Evolutionary conservation across 2,329 filamentous ascomycete genomes (phyloP).

Genomic region (Monascus ruber): DNA sequence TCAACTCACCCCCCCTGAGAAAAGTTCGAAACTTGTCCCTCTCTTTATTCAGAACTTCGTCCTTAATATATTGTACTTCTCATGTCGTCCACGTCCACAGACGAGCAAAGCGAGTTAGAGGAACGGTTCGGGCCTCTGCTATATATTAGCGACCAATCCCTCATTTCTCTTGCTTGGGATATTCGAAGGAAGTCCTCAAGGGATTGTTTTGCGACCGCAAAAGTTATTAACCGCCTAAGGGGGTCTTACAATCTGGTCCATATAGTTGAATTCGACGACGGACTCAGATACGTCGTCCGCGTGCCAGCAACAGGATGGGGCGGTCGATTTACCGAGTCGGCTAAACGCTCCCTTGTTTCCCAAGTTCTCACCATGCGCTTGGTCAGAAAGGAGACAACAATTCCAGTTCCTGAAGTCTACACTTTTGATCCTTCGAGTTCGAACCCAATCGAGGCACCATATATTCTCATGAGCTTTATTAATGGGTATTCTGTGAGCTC

Average conservation of each 20-base stretch:
- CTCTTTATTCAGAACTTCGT: too few species aligned
- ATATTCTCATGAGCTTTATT: background rate
- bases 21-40: too few species aligned
- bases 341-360: background rate
- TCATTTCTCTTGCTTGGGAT: too few species aligned
- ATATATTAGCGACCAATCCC: too few species aligned
- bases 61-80: too few species aligned
- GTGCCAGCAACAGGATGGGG: background rate
- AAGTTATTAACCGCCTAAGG: background rate
- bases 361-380: slow-evolving; percentile 1
- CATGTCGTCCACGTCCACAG: too few species aligned
- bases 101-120: too few species aligned
- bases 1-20: too few species aligned
- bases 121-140: too few species aligned
- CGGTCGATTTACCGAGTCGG: background rate
- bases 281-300: background rate
- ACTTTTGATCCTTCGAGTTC: background rate
- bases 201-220: background rate
- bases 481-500: background rate
- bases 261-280: slow-evolving; percentile 1
- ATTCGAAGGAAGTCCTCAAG: too few species aligned
- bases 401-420: slow-evolving; percentile 1
- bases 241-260: slow-evolving; percentile 1
- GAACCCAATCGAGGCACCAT: background rate
- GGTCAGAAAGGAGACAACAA: slow-evolving; percentile 1